Percentiles rank a stretch among this genome's conserved stretches.
phyloP scores from a whole-genome alignment of 1,284 basidiomycete genomes.

The Ganoderma multipileum region DNA sequence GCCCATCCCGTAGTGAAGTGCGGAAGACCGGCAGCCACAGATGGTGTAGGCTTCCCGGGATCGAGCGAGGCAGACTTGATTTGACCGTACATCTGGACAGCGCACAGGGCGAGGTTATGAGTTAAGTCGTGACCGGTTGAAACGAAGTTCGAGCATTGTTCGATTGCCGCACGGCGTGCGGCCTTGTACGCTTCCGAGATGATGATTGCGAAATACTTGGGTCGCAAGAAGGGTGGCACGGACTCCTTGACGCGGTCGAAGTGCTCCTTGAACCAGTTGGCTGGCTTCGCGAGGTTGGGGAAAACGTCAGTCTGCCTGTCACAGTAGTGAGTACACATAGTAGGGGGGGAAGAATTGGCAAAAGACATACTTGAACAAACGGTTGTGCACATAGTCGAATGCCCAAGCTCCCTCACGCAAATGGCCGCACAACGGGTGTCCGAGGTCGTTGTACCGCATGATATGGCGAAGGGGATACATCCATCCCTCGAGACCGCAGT shows the following conservation, averaged over 20 bases:
- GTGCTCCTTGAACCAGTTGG: slow-evolving; percentile 84
- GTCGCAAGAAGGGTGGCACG: slow-evolving; percentile 86
- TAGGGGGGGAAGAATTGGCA: not conserved
- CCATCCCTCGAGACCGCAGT: slow-evolving; percentile 96
- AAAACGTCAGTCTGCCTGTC: slow-evolving; percentile 70
- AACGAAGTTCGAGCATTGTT: slow-evolving; percentile 89
- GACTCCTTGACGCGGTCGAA: slow-evolving; percentile 80
- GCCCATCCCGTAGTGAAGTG: slow-evolving; percentile 94
- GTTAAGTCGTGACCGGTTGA: slow-evolving; percentile 87
- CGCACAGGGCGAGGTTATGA: slow-evolving; percentile 84
- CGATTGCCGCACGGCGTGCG: slow-evolving; percentile 78
- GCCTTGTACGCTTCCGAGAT: slow-evolving; percentile 92
- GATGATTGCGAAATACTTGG: slow-evolving; percentile 93
- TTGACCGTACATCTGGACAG: slow-evolving; percentile 92
- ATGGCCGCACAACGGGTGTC: slow-evolving; percentile 89
- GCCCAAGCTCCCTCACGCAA: slow-evolving; percentile 90
- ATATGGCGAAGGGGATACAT: slow-evolving; percentile 87
- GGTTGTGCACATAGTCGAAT: slow-evolving; percentile 80
- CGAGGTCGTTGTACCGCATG: slow-evolving; percentile 89
- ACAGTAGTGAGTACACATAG: slow-evolving; percentile 12
- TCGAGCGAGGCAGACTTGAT: slow-evolving; percentile 90
- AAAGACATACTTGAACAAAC: slow-evolving; percentile 73
- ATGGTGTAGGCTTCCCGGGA: slow-evolving; percentile 73
- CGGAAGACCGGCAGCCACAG: slow-evolving; percentile 92
- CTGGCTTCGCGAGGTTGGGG: slow-evolving; percentile 74